A percentile compares a stretch with the other conserved stretches of the same genome.
Evolutionary conservation across 1,284 basidiomycete genomes (phyloP).

Genomic region (Leccinum variabile): DNA sequence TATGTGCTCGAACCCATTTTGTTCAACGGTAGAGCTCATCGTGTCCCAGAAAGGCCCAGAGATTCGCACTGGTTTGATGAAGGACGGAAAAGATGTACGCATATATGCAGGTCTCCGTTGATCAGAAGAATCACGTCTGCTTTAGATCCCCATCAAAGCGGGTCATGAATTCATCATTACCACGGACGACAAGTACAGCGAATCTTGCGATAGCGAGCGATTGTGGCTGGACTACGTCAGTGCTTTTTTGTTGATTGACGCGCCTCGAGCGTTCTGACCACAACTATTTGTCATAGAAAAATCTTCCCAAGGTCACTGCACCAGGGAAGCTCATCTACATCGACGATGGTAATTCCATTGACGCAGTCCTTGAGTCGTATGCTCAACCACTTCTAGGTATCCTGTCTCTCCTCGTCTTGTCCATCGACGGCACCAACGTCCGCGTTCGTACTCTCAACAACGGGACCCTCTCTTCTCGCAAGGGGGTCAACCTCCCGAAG

Average conservation of each 20-base stretch:
- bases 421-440: conserved; percentile 79
- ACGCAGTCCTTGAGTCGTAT: not conserved
- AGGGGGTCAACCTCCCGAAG: conserved; percentile 99
- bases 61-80: conserved; percentile 97
- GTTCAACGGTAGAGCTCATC: conserved; percentile 17
- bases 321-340: conserved; percentile 97
- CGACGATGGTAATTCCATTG: conserved; percentile 76
- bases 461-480: conserved; percentile 92
- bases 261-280: conserved; percentile 14
- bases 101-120: conserved; percentile 14
- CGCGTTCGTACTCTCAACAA: conserved; percentile 92
- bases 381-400: conserved; percentile 55
- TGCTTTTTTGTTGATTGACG: conserved; percentile 24
- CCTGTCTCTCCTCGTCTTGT: conserved; percentile 89
- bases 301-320: conserved; percentile 93
- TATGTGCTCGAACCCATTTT: conserved; percentile 37
- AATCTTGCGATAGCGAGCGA: conserved; percentile 78
- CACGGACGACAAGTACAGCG: conserved; percentile 81
- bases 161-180: conserved; percentile 96
- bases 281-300: conserved; percentile 52
- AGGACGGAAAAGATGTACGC: conserved; percentile 73
- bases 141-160: conserved; percentile 77
- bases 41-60: conserved; percentile 90
- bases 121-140: conserved; percentile 13
- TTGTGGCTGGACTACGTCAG: conserved; percentile 91